A percentile compares a stretch with the other conserved stretches of the same genome.
Evolutionary conservation across 164 flowering plant species (phyloP).

Genomic region (Santalum album): DNA sequence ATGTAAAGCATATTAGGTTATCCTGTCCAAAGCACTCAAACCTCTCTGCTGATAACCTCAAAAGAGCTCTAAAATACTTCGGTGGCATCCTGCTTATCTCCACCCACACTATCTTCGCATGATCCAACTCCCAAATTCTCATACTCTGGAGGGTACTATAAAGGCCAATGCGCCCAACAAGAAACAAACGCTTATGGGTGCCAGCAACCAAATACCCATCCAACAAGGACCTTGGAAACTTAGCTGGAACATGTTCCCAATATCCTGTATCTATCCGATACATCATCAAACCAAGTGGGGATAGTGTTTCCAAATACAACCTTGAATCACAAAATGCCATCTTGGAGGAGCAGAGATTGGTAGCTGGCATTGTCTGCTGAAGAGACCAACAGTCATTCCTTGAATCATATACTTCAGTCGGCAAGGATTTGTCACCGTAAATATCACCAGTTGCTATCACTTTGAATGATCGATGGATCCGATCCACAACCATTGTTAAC

Average conservation of each 20-base stretch:
- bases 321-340: conserved; percentile 90
- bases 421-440: conserved; percentile 72
- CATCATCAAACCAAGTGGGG: conserved; percentile 94
- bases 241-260: conserved; percentile 94
- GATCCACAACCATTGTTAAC: conserved; percentile 75
- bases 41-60: conserved; percentile 89
- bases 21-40: conserved; percentile 97
- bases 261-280: conserved; percentile 57
- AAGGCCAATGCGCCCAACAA: conserved; percentile 85
- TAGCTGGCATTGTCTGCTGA: conserved; percentile 89
- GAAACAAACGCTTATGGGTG: conserved; percentile 69
- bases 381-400: conserved; percentile 64
- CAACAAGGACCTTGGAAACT: conserved; percentile 77
- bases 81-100: conserved; percentile 96
- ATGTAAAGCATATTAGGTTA: conserved; percentile 69
- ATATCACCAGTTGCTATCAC: conserved; percentile 89
- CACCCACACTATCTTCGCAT: conserved; percentile 62
- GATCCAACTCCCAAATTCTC: conserved; percentile 97
- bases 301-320: conserved; percentile 78
- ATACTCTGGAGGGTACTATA: conserved; percentile 85
- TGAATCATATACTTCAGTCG: conserved; percentile 90
- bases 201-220: conserved; percentile 96
- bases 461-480: conserved; percentile 55
- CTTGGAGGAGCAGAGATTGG: conserved; percentile 88
- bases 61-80: conserved; percentile 64